Evolutionary conservation across 495 filamentous ascomycete genomes (phyloP), one percentile per base, ranked within the genome.

Genomic region (Podospora pseudoanserina): DNA sequence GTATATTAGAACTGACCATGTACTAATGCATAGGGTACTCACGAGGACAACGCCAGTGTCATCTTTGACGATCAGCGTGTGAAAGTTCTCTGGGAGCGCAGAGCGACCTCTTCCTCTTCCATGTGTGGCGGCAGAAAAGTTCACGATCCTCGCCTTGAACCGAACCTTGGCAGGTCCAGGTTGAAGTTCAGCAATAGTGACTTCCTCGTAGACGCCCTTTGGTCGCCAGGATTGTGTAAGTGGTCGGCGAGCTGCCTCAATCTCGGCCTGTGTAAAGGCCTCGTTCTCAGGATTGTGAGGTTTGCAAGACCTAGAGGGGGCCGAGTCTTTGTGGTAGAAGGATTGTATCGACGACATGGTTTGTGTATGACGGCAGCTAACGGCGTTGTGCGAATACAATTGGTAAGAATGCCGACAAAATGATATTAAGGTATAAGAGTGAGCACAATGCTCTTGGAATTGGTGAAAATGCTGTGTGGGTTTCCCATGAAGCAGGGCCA

Each of bases 141-240:
- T 90, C 18, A 85, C 86, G 13, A 91, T 70, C 65, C 88, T 79
- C n/a, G 86, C 89, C 39, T 76, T 81, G 64, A 90, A 83, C 6
- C 79, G 77, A 18, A 89, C 82, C 44, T 79, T 49, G 30, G 71
- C 70, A 0, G 84, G 83, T 1, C 89, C 87, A 13, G 84, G 74
- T 55, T 81, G 67, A 9, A 91, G 78, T 16, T 82, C 70, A 6
- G 76, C 73, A 32, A 91, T 90, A 5, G 77, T 72, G 28, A 75
- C 70, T 49, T 81, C 76, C 27, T 84, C 77, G 65, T 90, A 90
- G 4, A 80, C 74, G 49, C 79, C 78, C n/a, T 78, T 74, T 0
- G 88, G 87, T 6, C 81, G 80, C 86, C 87, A 90, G n/a, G 77
- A 65, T 34, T 65, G 26, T 18, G 44, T 71, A 71, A 55, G 74